phyloP scores from a whole-genome alignment of 352 stramenopile species.

The Peronospora farinosa region DNA sequence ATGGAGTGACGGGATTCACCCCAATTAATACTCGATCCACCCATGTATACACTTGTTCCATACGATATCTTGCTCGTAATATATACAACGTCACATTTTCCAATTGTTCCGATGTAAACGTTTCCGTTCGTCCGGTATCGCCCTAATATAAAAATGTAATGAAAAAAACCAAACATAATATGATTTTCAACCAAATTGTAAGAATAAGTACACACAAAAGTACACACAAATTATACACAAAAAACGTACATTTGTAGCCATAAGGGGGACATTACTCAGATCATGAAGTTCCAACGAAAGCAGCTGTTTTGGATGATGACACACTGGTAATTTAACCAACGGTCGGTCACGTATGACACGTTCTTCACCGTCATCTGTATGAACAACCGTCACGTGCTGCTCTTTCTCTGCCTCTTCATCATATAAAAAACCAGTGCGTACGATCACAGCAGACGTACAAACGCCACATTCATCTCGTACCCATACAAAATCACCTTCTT shows the following conservation, averaged over 20 bases:
- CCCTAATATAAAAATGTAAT: conserved; percentile 15
- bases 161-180: not conserved
- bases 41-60: conserved; percentile 82
- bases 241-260: conserved; percentile 46
- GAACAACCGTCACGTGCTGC: conserved; percentile 64
- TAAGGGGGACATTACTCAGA: conserved; percentile 58
- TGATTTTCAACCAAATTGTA: too few relatives aligned
- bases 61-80: conserved; percentile 62
- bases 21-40: conserved; percentile 69
- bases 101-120: conserved; percentile 53
- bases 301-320: conserved; percentile 62
- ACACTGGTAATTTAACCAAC: conserved; percentile 49
- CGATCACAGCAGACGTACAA: conserved; percentile 52
- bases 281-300: conserved; percentile 53
- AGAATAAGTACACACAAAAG: too few relatives aligned
- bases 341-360: conserved; percentile 53
- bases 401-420: conserved; percentile 56
- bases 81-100: conserved; percentile 75
- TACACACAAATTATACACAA: not conserved
- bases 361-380: conserved; percentile 80
- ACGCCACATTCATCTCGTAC: conserved; percentile 45
- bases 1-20: conserved; percentile 57
- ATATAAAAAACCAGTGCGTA: conserved; percentile 54
- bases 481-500: conserved; percentile 71
- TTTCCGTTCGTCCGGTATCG: conserved; percentile 51